Base-by-base conservation (phyloP, 192 early-diverging fungal species). In the Fimicolochytrium jonesii region DNA sequence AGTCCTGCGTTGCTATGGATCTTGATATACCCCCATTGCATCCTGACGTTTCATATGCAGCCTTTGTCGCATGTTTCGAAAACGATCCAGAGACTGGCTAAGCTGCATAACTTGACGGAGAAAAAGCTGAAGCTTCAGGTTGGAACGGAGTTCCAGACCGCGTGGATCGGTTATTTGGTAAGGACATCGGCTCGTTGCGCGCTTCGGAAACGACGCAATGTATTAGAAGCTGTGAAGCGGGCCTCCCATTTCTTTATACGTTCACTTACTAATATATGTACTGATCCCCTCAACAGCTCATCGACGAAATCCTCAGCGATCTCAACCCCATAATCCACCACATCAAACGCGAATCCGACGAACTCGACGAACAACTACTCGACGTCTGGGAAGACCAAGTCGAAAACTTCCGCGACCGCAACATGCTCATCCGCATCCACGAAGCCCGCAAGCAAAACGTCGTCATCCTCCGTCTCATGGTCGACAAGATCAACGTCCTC, bases 131-230 rank as follows among this genome's bases (percentile, higher is more conserved):
- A 44, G 28, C 9, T 10, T 17, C 52, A 55, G 18, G 15, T 18
- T 18, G 20, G 26, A 29, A 28, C 56, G 29, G 18, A 28, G 10
- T 58, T 58, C 26, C 37, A 41, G 41, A 44, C 56, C 5, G 57
- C 57, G 6, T 59, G 57, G 57, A 32, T 59, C 10, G 43, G 57
- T 32, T 59, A 59, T 46, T 26, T 59, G 57, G 57, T 59, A 59
- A 32, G n/a, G n/a, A n/a, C n/a, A n/a, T n/a, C n/a, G n/a, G n/a
- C n/a, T n/a, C n/a, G n/a, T n/a, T n/a, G n/a, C n/a, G n/a, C n/a
- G n/a, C n/a, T n/a, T n/a, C n/a, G n/a, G n/a, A n/a, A n/a, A n/a
- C n/a, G n/a, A n/a, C n/a, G n/a, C n/a, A n/a, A n/a, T n/a, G n/a
- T n/a, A n/a, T n/a, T n/a, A n/a, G 37, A 7, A 10, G 9, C 37